These are phyloP conservation scores for Pyrrhoderma lamaoense DNA, from an alignment of 1,284 basidiomycete species.

Conservation along the genomic window DNA sequence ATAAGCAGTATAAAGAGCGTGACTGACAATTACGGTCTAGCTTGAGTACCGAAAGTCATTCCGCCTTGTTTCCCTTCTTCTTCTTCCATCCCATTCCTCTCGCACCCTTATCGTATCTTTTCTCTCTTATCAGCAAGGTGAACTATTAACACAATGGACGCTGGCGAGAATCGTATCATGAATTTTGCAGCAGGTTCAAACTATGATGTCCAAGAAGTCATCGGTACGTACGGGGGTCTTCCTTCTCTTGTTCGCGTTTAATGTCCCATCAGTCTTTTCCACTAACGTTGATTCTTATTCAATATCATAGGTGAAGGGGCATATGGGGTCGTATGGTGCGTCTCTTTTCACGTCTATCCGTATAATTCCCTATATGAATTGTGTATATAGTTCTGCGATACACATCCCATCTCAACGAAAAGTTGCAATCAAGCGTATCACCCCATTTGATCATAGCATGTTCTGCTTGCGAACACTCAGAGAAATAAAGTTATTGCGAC, in stretches of 20 bases:
- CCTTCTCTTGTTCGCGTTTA: not conserved
- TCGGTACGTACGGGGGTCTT: slow-evolving; percentile 38
- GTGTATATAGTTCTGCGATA: slow-evolving; percentile 64
- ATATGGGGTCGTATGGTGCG: slow-evolving; percentile 65
- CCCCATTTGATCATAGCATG: slow-evolving; percentile 85
- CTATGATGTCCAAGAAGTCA: slow-evolving; percentile 71
- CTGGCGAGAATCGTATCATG: slow-evolving; percentile 42
- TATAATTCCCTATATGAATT: too few relatives aligned
- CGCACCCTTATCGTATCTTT: not conserved
- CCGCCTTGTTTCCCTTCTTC: not conserved
- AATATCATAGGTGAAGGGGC: slow-evolving; percentile 61
- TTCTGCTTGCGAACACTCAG: slow-evolving; percentile 82
- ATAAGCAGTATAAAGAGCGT: not conserved
- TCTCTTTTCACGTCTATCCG: too few relatives aligned
- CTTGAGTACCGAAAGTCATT: not conserved
- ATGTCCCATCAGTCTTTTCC: not conserved
- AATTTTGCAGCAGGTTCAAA: slow-evolving; percentile 55
- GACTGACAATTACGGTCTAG: not conserved
- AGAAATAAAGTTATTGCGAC: slow-evolving; percentile 80
- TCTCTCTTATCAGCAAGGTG: not conserved
- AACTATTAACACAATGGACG: slow-evolving; percentile 17
- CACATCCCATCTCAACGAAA: slow-evolving; percentile 58
- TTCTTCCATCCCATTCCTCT: not conserved
- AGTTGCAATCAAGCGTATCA: slow-evolving; percentile 77
- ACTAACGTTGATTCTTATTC: not conserved